Base-by-base conservation (phyloP, 768 basidiomycete species). In the Ephemerocybe angulata region DNA sequence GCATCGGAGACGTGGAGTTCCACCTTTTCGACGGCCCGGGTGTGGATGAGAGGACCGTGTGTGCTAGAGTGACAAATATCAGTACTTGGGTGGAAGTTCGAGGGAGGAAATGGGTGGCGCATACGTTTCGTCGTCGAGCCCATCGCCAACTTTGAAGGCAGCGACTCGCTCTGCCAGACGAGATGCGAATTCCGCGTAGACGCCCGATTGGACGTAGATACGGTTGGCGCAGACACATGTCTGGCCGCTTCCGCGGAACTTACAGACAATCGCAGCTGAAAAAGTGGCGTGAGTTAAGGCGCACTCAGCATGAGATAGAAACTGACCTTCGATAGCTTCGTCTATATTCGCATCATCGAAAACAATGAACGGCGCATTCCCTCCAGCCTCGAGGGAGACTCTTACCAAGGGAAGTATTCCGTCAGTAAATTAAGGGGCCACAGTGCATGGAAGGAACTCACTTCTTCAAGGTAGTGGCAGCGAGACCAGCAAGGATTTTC, bases 341-440 rank as follows among this genome's bases (percentile, higher is more conserved):
- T 93, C 90, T 50, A 99, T 80, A 66, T 98, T 87, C 0, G 94
- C 96, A 64, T 98, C 97, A 59, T 93, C 90, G 67, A 99, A 98
- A 6, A 99, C 90, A 61, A 98, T 97, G 70, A 99, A 94, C 0
- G 96, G 90, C 0, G 95, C 85, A 61, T 98, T 98, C 27, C 97
- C 96, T 13, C 94, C 93, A 27, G 93, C 90, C 72, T 96, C 93
- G 33, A 93, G 70, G 1, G 92, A 92, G 76, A 77, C 69, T 56
- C 75, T 78, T n/a, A n/a, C n/a, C n/a, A n/a, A n/a, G n/a, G n/a
- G n/a, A 50, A 17, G 48, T 31, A 24, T 19, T 51, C 54, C 31
- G 41, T 35, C 55, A 13, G 38, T 48, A 28, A 44, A 48, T 28
- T 22, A 48, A 5, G 15, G 8, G 5, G n/a, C n/a, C 19, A 46